Base-by-base conservation (phyloP, 495 filamentous ascomycete genomes). In the Ascobolus immersus region DNA sequence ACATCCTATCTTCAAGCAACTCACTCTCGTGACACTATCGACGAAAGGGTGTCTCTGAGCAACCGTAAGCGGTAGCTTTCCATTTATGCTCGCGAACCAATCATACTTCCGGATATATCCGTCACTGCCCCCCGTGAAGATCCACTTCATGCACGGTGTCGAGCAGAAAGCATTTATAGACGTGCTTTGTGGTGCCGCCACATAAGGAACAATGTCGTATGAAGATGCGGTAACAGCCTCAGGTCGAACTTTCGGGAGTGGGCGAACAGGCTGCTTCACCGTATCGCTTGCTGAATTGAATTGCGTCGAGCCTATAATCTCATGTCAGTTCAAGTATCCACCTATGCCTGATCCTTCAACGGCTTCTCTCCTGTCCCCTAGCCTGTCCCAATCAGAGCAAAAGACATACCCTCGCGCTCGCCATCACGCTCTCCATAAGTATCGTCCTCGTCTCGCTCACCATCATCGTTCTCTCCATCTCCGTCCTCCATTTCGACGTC, bases 31-130 rank as follows among this genome's bases (percentile, higher is more conserved):
- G 11, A 99, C 86, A 40, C 77, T 90, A 47, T 99, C 86, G 21
- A 99, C 86, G 43, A 94, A 99, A 0, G 89, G 86, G 54, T 99
- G 86, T 32, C 76, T 58, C 56, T 99, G 86, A 25, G 86, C 86
- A 5, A 99, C 86, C 0, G 86, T 99, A 42, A 99, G 57, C 51
- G 81, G 73, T 21, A 77, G 67, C 51, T 91, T 92, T 40, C 79
- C 80, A 51, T 99, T 99, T 39, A 80, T 80, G 6, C 86, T 91
- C 11, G 77, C 81, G 27, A 77, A 69, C 64, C 89, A 91, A 53
- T 99, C 84, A 56, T 78, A 94, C 44, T 89, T 91, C 22, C 86
- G 66, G 35, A 93, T 76, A 47, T 89, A 94, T 30, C 86, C 80
- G 57, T 99, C 86, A 4, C 74, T 71, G 0, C 86, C 86, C 21